Conservation (phyloP, 2,329 filamentous ascomycete species). For the Cadophora sp. region DNA sequence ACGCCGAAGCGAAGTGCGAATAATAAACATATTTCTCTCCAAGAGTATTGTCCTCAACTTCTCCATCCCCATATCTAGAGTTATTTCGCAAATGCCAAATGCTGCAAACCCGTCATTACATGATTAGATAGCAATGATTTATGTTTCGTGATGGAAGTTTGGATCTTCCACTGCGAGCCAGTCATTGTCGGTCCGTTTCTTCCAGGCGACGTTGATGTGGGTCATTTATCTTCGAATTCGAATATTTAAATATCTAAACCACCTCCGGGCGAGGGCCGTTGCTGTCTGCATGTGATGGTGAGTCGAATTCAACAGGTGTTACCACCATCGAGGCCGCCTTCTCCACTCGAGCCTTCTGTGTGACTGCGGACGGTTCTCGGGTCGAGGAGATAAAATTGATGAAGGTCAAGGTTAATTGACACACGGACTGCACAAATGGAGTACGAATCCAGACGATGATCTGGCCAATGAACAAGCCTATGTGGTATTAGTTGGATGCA, state of each 20-base stretch:
- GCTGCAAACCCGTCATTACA: constrained; percentile 6
- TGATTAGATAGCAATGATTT: constrained; percentile 12
- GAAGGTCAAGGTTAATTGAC: neutral
- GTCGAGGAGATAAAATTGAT: constrained; percentile 9
- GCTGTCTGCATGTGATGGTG: neutral
- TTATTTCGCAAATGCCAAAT: constrained; percentile 15
- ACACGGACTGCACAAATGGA: constrained; percentile 18
- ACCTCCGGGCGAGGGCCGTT: neutral
- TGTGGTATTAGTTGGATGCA: neutral
- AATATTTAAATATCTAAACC: neutral
- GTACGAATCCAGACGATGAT: constrained; percentile 11
- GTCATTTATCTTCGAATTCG: neutral
- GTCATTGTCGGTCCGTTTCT: neutral
- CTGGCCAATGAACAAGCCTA: constrained; percentile 14
- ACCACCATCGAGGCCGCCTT: neutral
- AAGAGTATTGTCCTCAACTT: constrained; percentile 12
- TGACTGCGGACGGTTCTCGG: constrained; percentile 12
- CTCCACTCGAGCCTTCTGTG: constrained; percentile 8
- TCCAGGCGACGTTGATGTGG: neutral
- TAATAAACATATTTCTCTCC: constrained; percentile 9
- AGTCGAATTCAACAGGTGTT: constrained; percentile 3
- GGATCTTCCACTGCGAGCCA: neutral
- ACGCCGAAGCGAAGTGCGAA: neutral
- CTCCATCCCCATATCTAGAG: neutral
- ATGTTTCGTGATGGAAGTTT: neutral